phyloP scores from a whole-genome alignment of 164 flowering plant species.

The Magnolia sinica region DNA sequence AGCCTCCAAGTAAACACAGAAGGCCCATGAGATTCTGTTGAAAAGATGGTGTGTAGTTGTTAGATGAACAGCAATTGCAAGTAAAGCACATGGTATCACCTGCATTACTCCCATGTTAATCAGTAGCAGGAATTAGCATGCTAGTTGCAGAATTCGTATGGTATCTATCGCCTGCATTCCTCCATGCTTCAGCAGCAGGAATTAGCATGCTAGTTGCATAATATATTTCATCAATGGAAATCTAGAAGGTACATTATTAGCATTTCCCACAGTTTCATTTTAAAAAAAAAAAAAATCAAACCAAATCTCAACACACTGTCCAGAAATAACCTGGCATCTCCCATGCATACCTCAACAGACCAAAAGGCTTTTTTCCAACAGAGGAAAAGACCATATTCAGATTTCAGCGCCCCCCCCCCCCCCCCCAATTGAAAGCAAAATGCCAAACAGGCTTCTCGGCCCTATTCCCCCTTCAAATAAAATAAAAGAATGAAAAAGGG shows the following conservation, averaged over 20 bases:
- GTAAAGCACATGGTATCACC: conserved; percentile 73
- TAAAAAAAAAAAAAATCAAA: no score
- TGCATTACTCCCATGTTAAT: conserved; percentile 24
- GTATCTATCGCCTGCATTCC: no score
- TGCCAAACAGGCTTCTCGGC: not conserved
- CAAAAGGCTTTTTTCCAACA: not conserved
- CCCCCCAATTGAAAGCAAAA: not conserved
- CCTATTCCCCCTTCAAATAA: not conserved
- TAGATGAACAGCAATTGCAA: conserved; percentile 78
- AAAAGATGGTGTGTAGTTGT: conserved; percentile 75
- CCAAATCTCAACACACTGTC: no score
- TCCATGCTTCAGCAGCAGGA: no score
- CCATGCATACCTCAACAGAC: not conserved
- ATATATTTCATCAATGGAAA: not conserved
- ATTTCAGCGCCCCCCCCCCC: no score
- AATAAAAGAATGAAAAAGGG: not conserved
- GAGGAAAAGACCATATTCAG: not conserved
- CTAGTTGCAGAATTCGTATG: no score
- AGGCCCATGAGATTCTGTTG: conserved; percentile 81
- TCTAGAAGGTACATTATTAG: not conserved
- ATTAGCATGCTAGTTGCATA: not conserved
- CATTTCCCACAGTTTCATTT: no score
- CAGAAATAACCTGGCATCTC: no score
- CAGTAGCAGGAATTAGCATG: not conserved
- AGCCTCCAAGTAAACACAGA: conserved; percentile 95